Evolutionary conservation across 1,284 basidiomycete genomes (phyloP).

Genomic region (Cystobasidium pallidum): DNA sequence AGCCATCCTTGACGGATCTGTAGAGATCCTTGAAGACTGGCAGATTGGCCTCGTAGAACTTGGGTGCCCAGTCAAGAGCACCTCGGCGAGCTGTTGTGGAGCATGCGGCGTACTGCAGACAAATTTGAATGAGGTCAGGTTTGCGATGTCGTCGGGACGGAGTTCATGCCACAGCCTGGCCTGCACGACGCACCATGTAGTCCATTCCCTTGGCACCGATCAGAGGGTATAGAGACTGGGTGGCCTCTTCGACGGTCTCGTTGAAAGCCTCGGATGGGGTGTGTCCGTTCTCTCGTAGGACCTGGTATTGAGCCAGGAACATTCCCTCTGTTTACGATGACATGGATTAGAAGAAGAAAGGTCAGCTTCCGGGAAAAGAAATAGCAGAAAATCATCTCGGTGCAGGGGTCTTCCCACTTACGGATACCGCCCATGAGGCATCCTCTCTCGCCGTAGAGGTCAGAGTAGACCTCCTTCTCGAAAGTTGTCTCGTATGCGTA

Average conservation of each 20-base stretch:
- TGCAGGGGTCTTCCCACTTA: too few species aligned
- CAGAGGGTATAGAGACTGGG: conserved; percentile 95
- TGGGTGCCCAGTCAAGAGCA: conserved; percentile 88
- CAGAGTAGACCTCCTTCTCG: conserved; percentile 99
- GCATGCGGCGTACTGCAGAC: conserved; percentile 69
- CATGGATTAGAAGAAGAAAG: conserved; percentile 8
- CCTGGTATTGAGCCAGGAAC: conserved; percentile 98
- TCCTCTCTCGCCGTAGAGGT: conserved; percentile 99
- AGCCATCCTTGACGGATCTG: conserved; percentile 89
- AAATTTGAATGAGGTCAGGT: neutral
- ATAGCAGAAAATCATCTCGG: too few species aligned
- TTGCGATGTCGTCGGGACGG: neutral
- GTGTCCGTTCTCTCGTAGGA: conserved; percentile 98
- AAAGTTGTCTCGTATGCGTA: conserved; percentile 99
- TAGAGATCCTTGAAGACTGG: conserved; percentile 95
- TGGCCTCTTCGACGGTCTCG: conserved; percentile 99
- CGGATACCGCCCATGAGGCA: conserved; percentile 99
- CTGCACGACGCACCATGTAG: conserved; percentile 74
- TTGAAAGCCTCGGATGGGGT: conserved; percentile 98
- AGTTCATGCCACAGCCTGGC: neutral
- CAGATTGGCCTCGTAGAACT: conserved; percentile 89
- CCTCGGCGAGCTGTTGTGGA: conserved; percentile 94
- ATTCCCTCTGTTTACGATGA: conserved; percentile 74
- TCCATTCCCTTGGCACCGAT: conserved; percentile 90
- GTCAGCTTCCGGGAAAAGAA: neutral